A percentile compares a stretch with the other conserved stretches of the same genome.
Evolutionary conservation across 495 filamentous ascomycete species (phyloP).

Genomic region (Amorphotheca resinae): DNA sequence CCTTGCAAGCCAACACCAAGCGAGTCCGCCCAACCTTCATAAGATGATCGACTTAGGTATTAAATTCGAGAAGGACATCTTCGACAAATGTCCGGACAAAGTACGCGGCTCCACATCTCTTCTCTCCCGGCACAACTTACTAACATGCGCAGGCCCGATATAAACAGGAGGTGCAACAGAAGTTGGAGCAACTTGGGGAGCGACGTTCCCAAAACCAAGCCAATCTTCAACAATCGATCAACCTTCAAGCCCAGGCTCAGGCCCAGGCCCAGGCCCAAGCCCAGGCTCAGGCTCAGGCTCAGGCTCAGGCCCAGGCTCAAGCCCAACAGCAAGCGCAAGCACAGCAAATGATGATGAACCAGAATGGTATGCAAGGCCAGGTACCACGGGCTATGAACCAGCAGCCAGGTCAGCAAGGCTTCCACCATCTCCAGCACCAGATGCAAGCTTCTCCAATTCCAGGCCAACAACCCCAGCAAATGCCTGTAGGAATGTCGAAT

Average conservation of each 20-base stretch:
- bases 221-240: slow-evolving; percentile 18
- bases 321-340: slow-evolving; percentile 13
- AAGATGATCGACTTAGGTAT: slow-evolving; percentile 24
- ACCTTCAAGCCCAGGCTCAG: slow-evolving; percentile 23
- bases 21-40: slow-evolving; percentile 21
- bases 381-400: slow-evolving; percentile 22
- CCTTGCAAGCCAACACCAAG: slow-evolving; percentile 31
- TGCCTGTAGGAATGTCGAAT: slow-evolving; percentile 17
- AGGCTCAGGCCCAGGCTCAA: slow-evolving; percentile 28
- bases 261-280: slow-evolving; percentile 26
- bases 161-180: slow-evolving; percentile 27
- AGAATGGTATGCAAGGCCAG: slow-evolving; percentile 28
- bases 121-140: not conserved
- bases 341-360: slow-evolving; percentile 34
- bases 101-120: slow-evolving; percentile 16
- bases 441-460: slow-evolving; percentile 35
- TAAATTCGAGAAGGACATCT: slow-evolving; percentile 31
- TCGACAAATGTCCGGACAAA: slow-evolving; percentile 28
- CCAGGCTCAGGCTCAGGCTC: slow-evolving; percentile 22
- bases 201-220: slow-evolving; percentile 28
- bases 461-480: slow-evolving; percentile 16
- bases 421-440: slow-evolving; percentile 36
- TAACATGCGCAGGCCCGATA: slow-evolving; percentile 12
- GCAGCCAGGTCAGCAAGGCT: slow-evolving; percentile 28
- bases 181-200: slow-evolving; percentile 33